These are phyloP conservation scores for Orobanche coerulescens DNA, from an alignment of 257 asterid species.

Conservation along the genomic window DNA sequence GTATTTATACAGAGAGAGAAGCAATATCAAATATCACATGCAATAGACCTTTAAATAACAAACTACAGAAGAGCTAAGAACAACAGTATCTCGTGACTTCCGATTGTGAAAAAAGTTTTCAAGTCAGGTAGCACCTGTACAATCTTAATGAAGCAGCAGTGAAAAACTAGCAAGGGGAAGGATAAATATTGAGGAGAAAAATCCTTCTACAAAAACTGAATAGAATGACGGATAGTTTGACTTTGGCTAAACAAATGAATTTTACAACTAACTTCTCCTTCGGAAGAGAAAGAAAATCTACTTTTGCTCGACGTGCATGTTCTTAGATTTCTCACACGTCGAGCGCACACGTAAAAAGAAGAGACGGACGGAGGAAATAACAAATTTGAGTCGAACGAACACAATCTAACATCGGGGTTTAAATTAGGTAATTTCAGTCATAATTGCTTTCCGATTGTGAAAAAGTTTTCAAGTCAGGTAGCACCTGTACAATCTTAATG, in stretches of 20 bases:
- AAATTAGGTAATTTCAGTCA: no score
- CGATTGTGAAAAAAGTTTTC: neutral
- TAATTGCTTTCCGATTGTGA: neutral
- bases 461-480: constrained; percentile 6
- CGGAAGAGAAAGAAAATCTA: neutral
- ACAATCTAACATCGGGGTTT: no score
- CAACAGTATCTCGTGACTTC: neutral
- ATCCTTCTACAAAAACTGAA: neutral
- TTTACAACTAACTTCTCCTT: neutral
- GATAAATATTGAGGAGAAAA: neutral
- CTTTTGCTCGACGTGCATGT: neutral
- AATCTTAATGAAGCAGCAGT: neutral
- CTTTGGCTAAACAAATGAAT: neutral
- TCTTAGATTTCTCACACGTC: neutral
- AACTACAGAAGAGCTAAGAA: neutral
- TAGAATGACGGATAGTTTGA: neutral
- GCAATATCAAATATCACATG: constrained; percentile 11
- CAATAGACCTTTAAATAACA: neutral
- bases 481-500: neutral
- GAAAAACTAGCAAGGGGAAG: constrained; percentile 1
- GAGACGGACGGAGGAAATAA: neutral
- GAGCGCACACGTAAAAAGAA: neutral
- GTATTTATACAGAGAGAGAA: constrained; percentile 13
- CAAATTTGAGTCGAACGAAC: no score
- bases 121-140: neutral